A percentile compares a stretch with the other conserved stretches of the same genome.
Evolutionary conservation across 2,329 filamentous ascomycete species (phyloP).

Genomic region (Colletotrichum chrysophilum): DNA sequence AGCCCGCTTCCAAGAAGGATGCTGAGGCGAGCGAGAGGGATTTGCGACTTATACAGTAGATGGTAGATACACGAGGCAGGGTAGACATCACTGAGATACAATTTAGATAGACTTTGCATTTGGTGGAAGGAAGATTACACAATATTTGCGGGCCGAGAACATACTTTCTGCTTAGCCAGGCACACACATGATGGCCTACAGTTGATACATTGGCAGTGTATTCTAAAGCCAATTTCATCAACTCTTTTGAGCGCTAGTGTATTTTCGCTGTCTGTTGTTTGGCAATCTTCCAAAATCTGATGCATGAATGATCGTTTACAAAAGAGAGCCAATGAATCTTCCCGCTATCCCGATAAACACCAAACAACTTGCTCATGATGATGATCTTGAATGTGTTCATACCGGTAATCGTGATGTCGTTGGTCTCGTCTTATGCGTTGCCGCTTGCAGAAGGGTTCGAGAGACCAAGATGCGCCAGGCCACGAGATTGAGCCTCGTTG

Average conservation of each 20-base stretch:
- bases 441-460: neutral
- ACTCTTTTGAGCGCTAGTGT: accelerated
- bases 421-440: neutral
- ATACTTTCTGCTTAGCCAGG: neutral
- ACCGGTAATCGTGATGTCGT: neutral
- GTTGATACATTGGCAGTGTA: neutral
- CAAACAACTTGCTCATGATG: neutral
- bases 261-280: neutral
- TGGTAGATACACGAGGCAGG: neutral
- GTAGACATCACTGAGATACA: neutral
- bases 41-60: neutral
- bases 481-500: neutral
- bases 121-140: neutral
- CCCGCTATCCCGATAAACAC: neutral
- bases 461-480: neutral
- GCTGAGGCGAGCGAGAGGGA: neutral
- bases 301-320: neutral
- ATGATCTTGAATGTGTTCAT: neutral
- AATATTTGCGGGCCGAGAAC: neutral
- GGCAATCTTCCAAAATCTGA: neutral
- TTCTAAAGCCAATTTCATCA: neutral
- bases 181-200: too few species aligned
- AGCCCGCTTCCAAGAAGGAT: neutral
- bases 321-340: neutral
- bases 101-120: neutral